phyloP scores from a whole-genome alignment of 106 monocot species.

The Ottelia alismoides region DNA sequence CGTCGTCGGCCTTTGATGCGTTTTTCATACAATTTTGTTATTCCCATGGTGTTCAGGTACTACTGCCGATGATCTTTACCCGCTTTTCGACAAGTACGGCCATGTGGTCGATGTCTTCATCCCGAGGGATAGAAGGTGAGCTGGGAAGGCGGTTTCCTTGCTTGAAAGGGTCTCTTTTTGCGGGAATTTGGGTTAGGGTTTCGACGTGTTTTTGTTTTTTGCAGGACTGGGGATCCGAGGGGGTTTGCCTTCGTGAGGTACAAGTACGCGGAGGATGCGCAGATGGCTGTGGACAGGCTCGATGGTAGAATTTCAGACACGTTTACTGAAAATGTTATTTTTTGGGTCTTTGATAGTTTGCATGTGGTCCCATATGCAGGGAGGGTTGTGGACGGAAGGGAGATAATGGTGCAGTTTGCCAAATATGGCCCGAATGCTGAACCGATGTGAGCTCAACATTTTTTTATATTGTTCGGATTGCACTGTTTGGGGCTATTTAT shows the following conservation, averaged over 20 bases:
- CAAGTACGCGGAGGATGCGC: constrained; percentile 83
- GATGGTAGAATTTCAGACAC: constrained; percentile 42
- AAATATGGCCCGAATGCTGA: constrained; percentile 97
- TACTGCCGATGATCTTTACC: constrained; percentile 64
- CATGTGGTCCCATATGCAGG: constrained; percentile 25
- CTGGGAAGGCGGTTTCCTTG: no score
- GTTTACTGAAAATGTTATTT: no score
- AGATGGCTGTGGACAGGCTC: constrained; percentile 81
- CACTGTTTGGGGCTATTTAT: no score
- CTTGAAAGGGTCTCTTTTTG: no score
- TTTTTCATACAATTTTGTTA: no score
- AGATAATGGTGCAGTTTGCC: constrained; percentile 95
- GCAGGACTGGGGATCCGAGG: constrained; percentile 84
- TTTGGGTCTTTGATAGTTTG: background rate
- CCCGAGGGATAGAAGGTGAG: constrained; percentile 74
- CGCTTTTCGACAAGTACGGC: constrained; percentile 79
- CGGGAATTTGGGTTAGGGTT: background rate
- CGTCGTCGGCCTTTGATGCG: no score
- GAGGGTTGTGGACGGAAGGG: constrained; percentile 67
- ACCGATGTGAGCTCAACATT: constrained; percentile 82
- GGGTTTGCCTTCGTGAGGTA: constrained; percentile 97
- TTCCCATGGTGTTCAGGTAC: constrained; percentile 61
- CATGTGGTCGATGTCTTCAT: constrained; percentile 91
- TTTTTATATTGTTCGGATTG: no score
- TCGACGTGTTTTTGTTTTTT: background rate